Evolutionary conservation across 495 filamentous ascomycete genomes (phyloP).

Genomic region (Pyronema omphalodes): DNA sequence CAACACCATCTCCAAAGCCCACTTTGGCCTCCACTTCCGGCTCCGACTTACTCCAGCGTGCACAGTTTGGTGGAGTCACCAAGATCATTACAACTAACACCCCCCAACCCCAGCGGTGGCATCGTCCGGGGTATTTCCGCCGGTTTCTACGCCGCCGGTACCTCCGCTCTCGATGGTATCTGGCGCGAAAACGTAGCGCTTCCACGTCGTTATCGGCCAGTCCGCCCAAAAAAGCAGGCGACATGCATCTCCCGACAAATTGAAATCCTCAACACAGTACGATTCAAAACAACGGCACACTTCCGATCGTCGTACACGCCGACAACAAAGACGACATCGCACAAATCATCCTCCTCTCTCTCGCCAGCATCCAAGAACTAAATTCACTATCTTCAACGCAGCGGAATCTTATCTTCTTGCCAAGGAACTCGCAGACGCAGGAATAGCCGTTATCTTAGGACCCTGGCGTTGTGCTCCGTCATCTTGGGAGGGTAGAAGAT

Average conservation of each 20-base stretch:
- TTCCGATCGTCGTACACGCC: conserved; percentile 22
- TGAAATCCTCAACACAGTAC: conserved; percentile 17
- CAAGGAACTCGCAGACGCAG: conserved; percentile 26
- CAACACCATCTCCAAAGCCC: too few species aligned
- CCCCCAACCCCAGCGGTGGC: too few species aligned
- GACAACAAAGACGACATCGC: conserved; percentile 24
- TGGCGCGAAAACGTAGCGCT: conserved; percentile 29
- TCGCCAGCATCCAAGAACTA: conserved; percentile 15
- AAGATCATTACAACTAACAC: too few species aligned
- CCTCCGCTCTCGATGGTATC: conserved; percentile 31
- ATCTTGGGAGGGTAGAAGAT: conserved; percentile 26
- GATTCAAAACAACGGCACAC: conserved; percentile 22
- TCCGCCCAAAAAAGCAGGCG: conserved; percentile 10
- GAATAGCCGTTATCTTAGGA: conserved; percentile 28
- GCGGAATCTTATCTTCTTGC: conserved; percentile 22
- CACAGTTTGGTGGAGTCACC: conserved; percentile 21
- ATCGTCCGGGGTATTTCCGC: conserved; percentile 17
- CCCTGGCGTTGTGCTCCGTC: conserved; percentile 24
- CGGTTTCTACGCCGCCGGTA: conserved; percentile 34
- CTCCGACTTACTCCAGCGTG: conserved; percentile 7
- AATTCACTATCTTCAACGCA: conserved; percentile 22
- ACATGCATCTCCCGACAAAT: conserved; percentile 23
- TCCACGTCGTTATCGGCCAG: conserved; percentile 29
- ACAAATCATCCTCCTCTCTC: conserved; percentile 25
- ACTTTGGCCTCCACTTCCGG: too few species aligned